These are phyloP conservation scores for Lactarius indigo DNA, from an alignment of 768 basidiomycete species.

Conservation along the genomic window DNA sequence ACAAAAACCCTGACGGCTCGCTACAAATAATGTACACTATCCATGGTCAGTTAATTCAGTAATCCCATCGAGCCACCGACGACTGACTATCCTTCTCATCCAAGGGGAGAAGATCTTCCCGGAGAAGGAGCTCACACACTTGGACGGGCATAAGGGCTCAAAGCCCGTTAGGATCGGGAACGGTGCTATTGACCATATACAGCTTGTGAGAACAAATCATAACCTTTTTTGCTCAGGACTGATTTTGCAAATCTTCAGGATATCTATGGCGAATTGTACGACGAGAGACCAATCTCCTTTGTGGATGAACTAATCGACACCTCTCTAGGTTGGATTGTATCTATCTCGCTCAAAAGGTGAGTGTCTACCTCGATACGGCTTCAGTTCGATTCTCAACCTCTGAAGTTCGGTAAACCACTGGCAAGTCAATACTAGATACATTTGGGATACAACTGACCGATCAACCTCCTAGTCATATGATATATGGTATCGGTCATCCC, in stretches of 20 bases:
- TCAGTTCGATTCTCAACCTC: not conserved
- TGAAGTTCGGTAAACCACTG: constrained; percentile 71
- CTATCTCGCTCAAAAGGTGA: constrained; percentile 89
- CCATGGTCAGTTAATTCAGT: constrained; percentile 51
- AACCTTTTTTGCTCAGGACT: not conserved
- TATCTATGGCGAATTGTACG: constrained; percentile 92
- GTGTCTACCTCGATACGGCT: constrained; percentile 9
- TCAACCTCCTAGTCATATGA: constrained; percentile 46
- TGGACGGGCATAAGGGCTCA: constrained; percentile 86
- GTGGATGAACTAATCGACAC: not conserved
- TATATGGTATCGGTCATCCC: constrained; percentile 41
- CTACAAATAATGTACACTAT: constrained; percentile 98
- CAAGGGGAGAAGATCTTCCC: constrained; percentile 63
- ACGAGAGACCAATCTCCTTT: not conserved
- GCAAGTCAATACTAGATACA: constrained; percentile 38
- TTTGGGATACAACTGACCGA: not conserved
- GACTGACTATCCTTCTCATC: not conserved
- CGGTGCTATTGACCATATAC: constrained; percentile 91
- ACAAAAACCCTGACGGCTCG: constrained; percentile 87
- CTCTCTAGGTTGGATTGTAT: constrained; percentile 84
- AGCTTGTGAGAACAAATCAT: constrained; percentile 51
- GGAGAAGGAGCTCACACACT: constrained; percentile 80
- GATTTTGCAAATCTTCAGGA: constrained; percentile 50
- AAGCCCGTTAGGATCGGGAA: constrained; percentile 90
- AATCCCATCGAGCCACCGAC: not conserved